Evolutionary conservation across 2,329 filamentous ascomycete genomes (phyloP).

Genomic region (Apiospora phragmitis): DNA sequence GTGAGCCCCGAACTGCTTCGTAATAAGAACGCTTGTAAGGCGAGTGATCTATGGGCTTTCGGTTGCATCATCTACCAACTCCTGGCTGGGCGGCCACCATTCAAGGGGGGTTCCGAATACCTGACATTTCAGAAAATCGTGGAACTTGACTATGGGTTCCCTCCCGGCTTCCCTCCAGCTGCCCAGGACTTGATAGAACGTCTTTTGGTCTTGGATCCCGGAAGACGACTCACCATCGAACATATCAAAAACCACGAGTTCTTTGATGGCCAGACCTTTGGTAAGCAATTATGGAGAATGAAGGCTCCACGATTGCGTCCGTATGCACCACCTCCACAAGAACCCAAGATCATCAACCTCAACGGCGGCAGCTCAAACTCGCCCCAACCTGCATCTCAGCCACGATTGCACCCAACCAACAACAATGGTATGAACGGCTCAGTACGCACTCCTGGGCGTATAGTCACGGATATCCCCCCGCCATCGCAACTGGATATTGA

Average conservation of each 20-base stretch:
- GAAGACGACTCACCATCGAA: slow-evolving; percentile 82
- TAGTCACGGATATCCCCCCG: slow-evolving; percentile 95
- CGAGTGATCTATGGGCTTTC: slow-evolving; percentile 97
- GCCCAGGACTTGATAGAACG: slow-evolving; percentile 90
- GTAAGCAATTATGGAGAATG: slow-evolving; percentile 81
- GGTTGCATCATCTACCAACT: slow-evolving; percentile 98
- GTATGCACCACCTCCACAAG: slow-evolving; percentile 75
- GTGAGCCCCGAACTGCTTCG: slow-evolving; percentile 96
- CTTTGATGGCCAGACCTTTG: slow-evolving; percentile 85
- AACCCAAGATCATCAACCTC: slow-evolving; percentile 73
- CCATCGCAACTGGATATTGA: slow-evolving; percentile 96
- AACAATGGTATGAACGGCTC: slow-evolving; percentile 44
- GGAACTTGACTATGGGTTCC: slow-evolving; percentile 90
- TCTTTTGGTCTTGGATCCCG: slow-evolving; percentile 84
- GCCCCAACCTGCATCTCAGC: slow-evolving; percentile 26
- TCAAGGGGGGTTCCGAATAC: slow-evolving; percentile 95
- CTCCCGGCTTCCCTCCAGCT: slow-evolving; percentile 79
- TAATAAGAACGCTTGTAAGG: slow-evolving; percentile 95
- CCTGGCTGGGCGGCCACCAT: slow-evolving; percentile 90
- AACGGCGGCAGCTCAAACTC: slow-evolving; percentile 52
- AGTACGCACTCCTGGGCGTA: slow-evolving; percentile 67
- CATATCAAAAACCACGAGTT: slow-evolving; percentile 97
- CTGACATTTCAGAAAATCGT: slow-evolving; percentile 99
- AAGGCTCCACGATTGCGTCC: slow-evolving; percentile 86
- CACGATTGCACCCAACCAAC: slow-evolving; percentile 32